Evolutionary conservation across 129 eudicot species (phyloP), one percentile per base, ranked within the genome.

Genomic region (Gnaphalium uliginosum): DNA sequence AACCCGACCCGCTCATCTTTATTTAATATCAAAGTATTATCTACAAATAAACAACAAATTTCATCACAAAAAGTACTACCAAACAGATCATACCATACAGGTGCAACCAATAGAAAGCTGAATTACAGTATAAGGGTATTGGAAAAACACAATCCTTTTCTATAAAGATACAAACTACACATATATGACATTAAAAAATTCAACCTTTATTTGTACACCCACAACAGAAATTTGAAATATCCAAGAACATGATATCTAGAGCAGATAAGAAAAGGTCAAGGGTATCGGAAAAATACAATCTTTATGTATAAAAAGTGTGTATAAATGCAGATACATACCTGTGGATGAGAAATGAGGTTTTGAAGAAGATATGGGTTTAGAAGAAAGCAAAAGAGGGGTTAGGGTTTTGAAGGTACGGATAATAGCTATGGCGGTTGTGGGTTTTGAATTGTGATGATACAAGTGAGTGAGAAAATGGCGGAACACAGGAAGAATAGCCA

Each of bases 1-100:
- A 24, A 72, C 41, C 73, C 85, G 74, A 85, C 80, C 79, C 97
- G 82, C 78, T 84, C 98, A 76, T 90, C 98, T 70, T 78, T 81
- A 48, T 83, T 88, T 43, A 86, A 48, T 69, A 83, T 62, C 67
- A 82, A 83, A 8, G 75, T 81, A 50, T 60, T 80, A 23, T 84
- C 92, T 83, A 82, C 76, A 77, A 72, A 41, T 77, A 33, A 43
- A 10, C 29, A 50, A 0, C 41, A 23, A 11, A 62, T 51, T 23
- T 2, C 32, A 25, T 35, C 63, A 22, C 2, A 4, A 32, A 7
- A 29, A 5, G 5, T 11, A 27, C 6, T 50, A 64, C 21, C 33
- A 67, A 33, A 21, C 37, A 27, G 56, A 58, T 11, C 21, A 13
- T 56, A 35, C 1, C 9, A 30, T 32, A 8, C 6, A 35, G 21